phyloP scores from a whole-genome alignment of 306 rosid species.

The Trifolium pratense region DNA sequence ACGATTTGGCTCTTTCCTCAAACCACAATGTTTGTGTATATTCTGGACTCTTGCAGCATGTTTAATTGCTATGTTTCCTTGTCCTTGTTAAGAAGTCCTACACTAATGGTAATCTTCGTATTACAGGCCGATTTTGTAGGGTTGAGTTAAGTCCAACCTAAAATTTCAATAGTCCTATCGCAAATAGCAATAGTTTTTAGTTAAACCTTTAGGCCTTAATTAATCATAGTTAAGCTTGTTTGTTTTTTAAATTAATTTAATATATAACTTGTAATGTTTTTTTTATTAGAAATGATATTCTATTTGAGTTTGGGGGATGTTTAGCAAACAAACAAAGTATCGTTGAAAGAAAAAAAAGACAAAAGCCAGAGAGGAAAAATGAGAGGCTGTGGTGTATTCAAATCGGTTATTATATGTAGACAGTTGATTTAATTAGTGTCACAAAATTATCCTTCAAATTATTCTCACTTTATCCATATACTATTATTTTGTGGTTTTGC shows the following conservation, averaged over 20 bases:
- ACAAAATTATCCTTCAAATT: neutral
- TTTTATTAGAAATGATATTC: neutral
- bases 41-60: neutral
- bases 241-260: neutral
- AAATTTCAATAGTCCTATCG: neutral
- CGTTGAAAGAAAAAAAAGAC: conserved; percentile 1
- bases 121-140: too few relatives aligned
- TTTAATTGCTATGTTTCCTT: neutral
- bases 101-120: too few relatives aligned
- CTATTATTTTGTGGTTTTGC: conserved; percentile 61
- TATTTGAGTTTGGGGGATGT: neutral
- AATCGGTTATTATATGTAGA: neutral
- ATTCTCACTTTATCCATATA: conserved; percentile 49
- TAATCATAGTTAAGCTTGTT: neutral
- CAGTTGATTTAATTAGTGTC: neutral
- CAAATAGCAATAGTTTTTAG: neutral
- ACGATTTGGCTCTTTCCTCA: neutral
- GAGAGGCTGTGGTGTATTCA: neutral
- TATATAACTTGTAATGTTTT: neutral
- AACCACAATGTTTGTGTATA: neutral
- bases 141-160: too few relatives aligned
- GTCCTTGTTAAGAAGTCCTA: neutral
- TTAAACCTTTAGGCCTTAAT: neutral
- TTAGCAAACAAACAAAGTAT: neutral
- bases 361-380: neutral